phyloP scores from a whole-genome alignment of 176 grass and related monocot genomes.

The Lolium rigidum region DNA sequence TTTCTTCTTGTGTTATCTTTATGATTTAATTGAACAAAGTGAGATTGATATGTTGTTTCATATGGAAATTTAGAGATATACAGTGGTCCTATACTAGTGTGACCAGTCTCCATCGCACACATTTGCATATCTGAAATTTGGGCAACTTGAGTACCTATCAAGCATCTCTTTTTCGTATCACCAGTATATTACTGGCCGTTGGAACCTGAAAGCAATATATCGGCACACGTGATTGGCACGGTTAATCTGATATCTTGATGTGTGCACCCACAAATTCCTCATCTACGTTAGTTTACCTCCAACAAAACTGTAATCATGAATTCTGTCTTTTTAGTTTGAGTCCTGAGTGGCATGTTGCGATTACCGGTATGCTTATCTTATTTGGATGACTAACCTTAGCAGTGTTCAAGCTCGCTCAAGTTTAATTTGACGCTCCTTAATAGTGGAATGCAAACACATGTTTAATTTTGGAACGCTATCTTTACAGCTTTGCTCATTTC shows the following conservation, averaged over 20 bases:
- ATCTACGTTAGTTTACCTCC: not conserved
- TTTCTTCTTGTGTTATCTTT: slow-evolving; percentile 10
- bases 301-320: not conserved
- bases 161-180: not conserved
- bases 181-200: not conserved
- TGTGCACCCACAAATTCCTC: not conserved
- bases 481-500: slow-evolving; percentile 13
- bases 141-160: slow-evolving; percentile 20
- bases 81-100: not conserved
- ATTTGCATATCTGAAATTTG: slow-evolving; percentile 2
- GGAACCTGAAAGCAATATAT: slow-evolving; percentile 1
- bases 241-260: not conserved
- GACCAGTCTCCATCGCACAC: not conserved
- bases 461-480: not conserved
- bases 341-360: slow-evolving; percentile 3
- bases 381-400: not conserved
- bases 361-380: not conserved
- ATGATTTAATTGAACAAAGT: slow-evolving; percentile 33
- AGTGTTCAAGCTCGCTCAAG: not conserved
- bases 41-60: not conserved
- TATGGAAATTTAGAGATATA: not conserved
- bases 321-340: slow-evolving; percentile 9
- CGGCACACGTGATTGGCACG: not conserved
- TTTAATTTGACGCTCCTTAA: not conserved
- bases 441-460: slow-evolving; percentile 11